Evolutionary conservation across 2,329 filamentous ascomycete genomes (phyloP), one percentile per base, ranked within the genome.

Genomic region (Cryphonectria naterciae): DNA sequence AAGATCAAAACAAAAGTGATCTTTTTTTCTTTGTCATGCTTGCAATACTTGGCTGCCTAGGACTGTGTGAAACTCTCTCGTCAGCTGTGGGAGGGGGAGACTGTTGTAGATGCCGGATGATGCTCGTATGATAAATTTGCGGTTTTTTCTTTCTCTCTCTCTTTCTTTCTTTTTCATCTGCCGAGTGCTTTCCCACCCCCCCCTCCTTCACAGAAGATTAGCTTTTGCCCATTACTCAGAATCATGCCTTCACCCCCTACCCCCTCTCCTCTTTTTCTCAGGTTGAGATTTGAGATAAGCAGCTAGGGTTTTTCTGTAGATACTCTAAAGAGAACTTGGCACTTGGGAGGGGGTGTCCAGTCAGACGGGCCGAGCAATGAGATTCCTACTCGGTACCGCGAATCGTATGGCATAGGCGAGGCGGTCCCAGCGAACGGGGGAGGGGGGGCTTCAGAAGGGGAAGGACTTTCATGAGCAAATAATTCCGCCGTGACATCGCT

Each of bases 291-390:
- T 8, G 17, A 22, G 35, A 61, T 61, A 39, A 61, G 58, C 58
- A 39, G 22, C 32, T 35, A 32, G 58, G 35, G 15, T n/a, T 37
- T 37, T 10, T 49, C 4, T 49, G 22, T 49, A 61, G 35, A 61
- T 39, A 39, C 7, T 61, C 13, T 22, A 2, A 37, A 17, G 25
- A n/a, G 19, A n/a, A n/a, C 46, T n/a, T n/a, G 13, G 58, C 1
- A 22, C 35, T 13, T 10, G n/a, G 54, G 54, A 35, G 19, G 10
- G 32, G 11, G 58, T 35, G 56, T 11, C 22, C 35, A n/a, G 58
- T 61, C 58, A 61, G 58, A 61, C 58, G 58, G 58, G 58, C 58
- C 58, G 58, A 61, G 58, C 58, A 39, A 35, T 39, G 58, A 61
- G 32, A n/a, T 22, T 39, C 35, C 58, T 61, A 19, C 19, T 61